Base-by-base conservation (phyloP, 176 grass and related monocot genomes). In the Elymus sibiricus region DNA sequence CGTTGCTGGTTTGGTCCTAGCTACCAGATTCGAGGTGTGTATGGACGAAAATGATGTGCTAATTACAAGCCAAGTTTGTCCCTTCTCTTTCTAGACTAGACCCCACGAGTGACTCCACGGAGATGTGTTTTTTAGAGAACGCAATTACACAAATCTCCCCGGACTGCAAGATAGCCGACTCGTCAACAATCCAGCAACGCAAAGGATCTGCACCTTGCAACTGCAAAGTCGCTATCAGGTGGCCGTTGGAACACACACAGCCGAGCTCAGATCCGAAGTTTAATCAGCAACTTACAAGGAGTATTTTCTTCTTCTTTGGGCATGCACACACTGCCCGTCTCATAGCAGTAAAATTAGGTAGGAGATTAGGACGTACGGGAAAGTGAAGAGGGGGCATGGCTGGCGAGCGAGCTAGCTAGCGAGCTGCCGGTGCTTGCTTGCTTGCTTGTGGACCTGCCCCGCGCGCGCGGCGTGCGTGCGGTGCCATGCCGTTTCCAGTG, bases 21-120 rank as follows among this genome's bases (percentile, higher is more conserved):
- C 17, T 26, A 56, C 31, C 64, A 37, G 79, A 81, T 51, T 46
- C 55, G 55, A 64, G 37, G 77, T 27, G 59, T 27, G 77, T 21
- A 64, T n/a, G 39, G 44, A 14, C 53, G 29, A 22, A 3, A 9
- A 22, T 16, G 29, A 67, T 85, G 24, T 43, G 63, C 40, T 85
- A 53, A 58, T 8, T 58, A 22, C 83, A 58, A 58, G 83, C 62
- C 61, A 85, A 86, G 74, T 59, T 67, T 69, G 29, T 53, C 55
- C 19, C 2, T 58, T 58, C 1, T n/a, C 21, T 22, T 22, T 58
- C 55, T 58, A 58, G 19, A 58, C 55, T 21, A 58, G 55, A 58
- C 21, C 55, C 55, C 19, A 9, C 7, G 2, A 58, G 55, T 58
- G 27, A 61, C 37, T 10, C 53, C 58, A 35, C 13, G 6, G 32